A percentile compares a stretch with the other conserved stretches of the same genome.
These are phyloP conservation scores for Yamadazyma buinensis DNA, from an alignment of 1,139 yeast genomes.

Conservation along the genomic window DNA sequence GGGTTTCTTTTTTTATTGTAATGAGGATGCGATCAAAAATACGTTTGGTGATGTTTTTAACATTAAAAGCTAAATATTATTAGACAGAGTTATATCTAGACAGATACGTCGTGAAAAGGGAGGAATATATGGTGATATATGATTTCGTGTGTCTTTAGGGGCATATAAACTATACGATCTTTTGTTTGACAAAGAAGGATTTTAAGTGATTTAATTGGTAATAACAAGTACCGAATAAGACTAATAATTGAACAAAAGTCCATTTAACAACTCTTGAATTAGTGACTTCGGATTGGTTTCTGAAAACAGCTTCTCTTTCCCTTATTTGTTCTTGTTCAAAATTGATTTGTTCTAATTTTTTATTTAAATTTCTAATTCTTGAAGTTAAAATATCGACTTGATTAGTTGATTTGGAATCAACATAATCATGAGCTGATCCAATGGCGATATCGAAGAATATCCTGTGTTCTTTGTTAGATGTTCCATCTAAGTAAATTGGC, in stretches of 20 bases:
- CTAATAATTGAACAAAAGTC: constrained; percentile 44
- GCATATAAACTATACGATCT: constrained; percentile 32
- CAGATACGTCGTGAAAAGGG: not conserved
- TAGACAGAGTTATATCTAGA: too few species aligned
- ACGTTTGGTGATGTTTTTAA: too few species aligned
- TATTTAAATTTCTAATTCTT: constrained; percentile 37
- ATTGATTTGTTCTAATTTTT: constrained; percentile 42
- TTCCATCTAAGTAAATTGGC: constrained; percentile 39
- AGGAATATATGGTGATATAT: not conserved
- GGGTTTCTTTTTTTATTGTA: too few species aligned
- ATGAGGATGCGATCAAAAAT: too few species aligned
- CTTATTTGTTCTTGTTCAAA: constrained; percentile 46
- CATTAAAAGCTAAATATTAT: too few species aligned
- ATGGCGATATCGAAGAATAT: constrained; percentile 45
- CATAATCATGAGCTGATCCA: constrained; percentile 47
- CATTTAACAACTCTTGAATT: constrained; percentile 45
- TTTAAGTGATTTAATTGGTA: constrained; percentile 50
- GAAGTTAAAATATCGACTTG: constrained; percentile 42
- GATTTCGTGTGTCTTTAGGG: not conserved
- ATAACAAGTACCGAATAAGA: constrained; percentile 45
- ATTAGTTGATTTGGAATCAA: constrained; percentile 44
- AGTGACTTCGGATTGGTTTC: constrained; percentile 47
- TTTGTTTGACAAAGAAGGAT: constrained; percentile 50
- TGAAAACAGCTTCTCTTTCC: constrained; percentile 45
- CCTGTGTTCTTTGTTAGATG: constrained; percentile 30